Evolutionary conservation across 2,329 filamentous ascomycete genomes (phyloP).

Genomic region (Ophiosphaerella herpotricha): DNA sequence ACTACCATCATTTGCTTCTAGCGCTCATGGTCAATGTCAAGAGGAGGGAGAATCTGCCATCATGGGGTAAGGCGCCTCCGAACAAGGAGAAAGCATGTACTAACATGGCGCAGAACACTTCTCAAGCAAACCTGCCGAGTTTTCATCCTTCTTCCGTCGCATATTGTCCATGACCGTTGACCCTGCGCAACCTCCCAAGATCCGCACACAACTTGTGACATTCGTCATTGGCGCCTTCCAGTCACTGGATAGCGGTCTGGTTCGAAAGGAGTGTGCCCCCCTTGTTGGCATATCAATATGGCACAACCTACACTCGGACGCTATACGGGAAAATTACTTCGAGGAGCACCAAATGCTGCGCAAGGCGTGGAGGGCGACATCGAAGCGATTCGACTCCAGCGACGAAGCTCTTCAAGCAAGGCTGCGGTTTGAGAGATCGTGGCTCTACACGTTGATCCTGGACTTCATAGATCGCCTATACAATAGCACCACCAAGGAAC

Average conservation of each 20-base stretch:
- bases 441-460: slow-evolving; percentile 84
- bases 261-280: slow-evolving; percentile 95
- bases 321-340: slow-evolving; percentile 72
- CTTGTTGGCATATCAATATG: slow-evolving; percentile 93
- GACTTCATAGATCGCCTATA: slow-evolving; percentile 81
- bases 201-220: slow-evolving; percentile 78
- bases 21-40: slow-evolving; percentile 87
- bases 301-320: slow-evolving; percentile 86
- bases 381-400: slow-evolving; percentile 83
- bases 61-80: slow-evolving; percentile 70
- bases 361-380: slow-evolving; percentile 88
- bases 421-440: slow-evolving; percentile 87
- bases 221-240: slow-evolving; percentile 94
- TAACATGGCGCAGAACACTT: slow-evolving; percentile 67
- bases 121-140: slow-evolving; percentile 74
- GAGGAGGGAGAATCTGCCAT: slow-evolving; percentile 80
- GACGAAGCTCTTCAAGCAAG: slow-evolving; percentile 79
- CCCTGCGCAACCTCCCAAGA: slow-evolving; percentile 47
- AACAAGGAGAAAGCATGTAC: slow-evolving; percentile 17
- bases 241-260: slow-evolving; percentile 83
- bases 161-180: slow-evolving; percentile 81
- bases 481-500: slow-evolving; percentile 37
- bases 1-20: slow-evolving; percentile 88
- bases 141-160: slow-evolving; percentile 86
- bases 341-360: slow-evolving; percentile 74